These are phyloP conservation scores for Aspergillus wentii DNA, from an alignment of 495 filamentous ascomycete genomes.

Conservation along the genomic window DNA sequence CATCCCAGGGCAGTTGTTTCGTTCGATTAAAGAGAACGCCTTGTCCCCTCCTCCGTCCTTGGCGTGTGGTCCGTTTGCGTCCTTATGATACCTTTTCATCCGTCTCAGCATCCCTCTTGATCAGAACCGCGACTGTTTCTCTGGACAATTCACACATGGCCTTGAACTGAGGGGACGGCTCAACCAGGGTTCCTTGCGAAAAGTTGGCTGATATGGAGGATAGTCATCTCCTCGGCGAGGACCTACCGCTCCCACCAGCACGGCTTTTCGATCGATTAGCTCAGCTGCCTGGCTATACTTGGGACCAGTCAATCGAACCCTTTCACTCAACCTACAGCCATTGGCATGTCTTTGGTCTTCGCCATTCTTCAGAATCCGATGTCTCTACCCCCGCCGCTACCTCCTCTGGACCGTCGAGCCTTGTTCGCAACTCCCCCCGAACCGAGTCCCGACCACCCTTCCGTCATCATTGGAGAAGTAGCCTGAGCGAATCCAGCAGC, in stretches of 20 bases:
- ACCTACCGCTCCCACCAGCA: slow-evolving; percentile 62
- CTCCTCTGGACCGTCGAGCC: slow-evolving; percentile 39
- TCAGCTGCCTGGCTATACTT: slow-evolving; percentile 68
- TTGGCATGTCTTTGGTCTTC: slow-evolving; percentile 59
- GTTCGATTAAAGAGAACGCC: slow-evolving; percentile 1
- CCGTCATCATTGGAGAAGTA: slow-evolving; percentile 34
- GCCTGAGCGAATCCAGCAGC: slow-evolving; percentile 47
- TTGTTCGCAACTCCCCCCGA: slow-evolving; percentile 43
- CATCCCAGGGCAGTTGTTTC: slow-evolving; percentile 6
- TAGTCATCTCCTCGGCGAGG: slow-evolving; percentile 46
- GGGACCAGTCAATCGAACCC: slow-evolving; percentile 65
- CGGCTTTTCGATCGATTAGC: slow-evolving; percentile 69
- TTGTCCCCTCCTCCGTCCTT: slow-evolving; percentile 13
- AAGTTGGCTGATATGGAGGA: slow-evolving; percentile 33
- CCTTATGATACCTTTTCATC: slow-evolving; percentile 14
- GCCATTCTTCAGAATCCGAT: slow-evolving; percentile 37
- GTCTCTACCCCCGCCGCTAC: slow-evolving; percentile 40
- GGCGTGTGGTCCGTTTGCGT: slow-evolving; percentile 17
- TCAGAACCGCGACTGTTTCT: slow-evolving; percentile 2
- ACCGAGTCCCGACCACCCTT: slow-evolving; percentile 31
- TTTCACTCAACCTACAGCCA: slow-evolving; percentile 81
- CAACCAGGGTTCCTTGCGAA: too few relatives aligned
- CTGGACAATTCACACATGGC: slow-evolving; percentile 15
- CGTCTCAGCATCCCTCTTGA: slow-evolving; percentile 5
- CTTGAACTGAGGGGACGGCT: slow-evolving; percentile 14